Evolutionary conservation across 306 rosid genomes (phyloP), one percentile per base, ranked within the genome.

Genomic region (Fragaria vesca): DNA sequence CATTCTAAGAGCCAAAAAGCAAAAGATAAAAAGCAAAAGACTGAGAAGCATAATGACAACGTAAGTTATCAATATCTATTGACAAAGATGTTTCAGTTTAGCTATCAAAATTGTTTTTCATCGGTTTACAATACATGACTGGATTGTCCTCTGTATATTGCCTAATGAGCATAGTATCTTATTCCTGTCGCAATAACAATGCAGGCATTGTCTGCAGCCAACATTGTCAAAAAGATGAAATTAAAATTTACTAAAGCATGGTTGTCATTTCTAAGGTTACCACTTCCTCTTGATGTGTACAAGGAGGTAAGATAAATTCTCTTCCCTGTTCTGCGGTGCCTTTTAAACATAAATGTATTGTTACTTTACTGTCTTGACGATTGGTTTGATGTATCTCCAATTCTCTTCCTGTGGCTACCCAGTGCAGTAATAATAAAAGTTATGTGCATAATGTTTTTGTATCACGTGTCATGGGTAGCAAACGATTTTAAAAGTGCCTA

Each of bases 181-280:
- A 9, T 62, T 55, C 34, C 43, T 85, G 69, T 81, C 38, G 50
- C n/a, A 9, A 76, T 75, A 8, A 80, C 62, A 77, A 63, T 80
- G 78, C 77, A 93, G 99, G 91, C 60, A 62, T 72, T 88, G 73
- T 82, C 90, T 50, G 85, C 90, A 36, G 80, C 84, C 67, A 91
- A 72, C 73, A 79, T 92, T 73, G 81, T 82, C 55, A 93, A 89
- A 85, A 93, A 81, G 89, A 91, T 90, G 93, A 88, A 86, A 82
- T 82, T 84, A 66, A 93, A 95, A 83, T 93, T 95, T 79, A 86
- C 93, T 21, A 89, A 90, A 85, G 97, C 99, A n/a, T 95, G 99
- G 97, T 75, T 86, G 80, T 75, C 89, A 4, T 93, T 78, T 85
- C 94, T 93, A 58, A 90, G 93, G 86, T 86, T 95, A 78, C 90